A percentile compares a stretch with the other conserved stretches of the same genome.
phyloP scores from a whole-genome alignment of 1,284 basidiomycete species.

The Moesziomyces aphidis region DNA sequence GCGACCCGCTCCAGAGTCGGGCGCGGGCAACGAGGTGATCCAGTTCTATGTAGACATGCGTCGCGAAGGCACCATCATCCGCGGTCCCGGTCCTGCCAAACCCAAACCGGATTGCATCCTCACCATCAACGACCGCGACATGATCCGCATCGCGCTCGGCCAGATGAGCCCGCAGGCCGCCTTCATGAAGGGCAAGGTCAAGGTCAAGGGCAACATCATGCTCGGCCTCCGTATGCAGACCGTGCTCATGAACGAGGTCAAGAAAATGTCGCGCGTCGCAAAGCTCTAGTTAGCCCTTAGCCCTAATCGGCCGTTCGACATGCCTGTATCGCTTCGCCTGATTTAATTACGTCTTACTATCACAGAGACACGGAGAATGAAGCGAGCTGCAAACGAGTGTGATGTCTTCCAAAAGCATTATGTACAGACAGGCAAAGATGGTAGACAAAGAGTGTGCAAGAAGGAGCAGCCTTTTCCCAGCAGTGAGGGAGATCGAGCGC shows the following conservation, averaged over 20 bases:
- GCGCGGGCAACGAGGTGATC: slow-evolving; percentile 19
- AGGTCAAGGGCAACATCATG: slow-evolving; percentile 61
- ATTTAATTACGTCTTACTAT: too few species aligned
- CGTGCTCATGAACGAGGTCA: slow-evolving; percentile 55
- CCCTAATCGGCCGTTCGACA: background rate
- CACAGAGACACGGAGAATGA: too few species aligned
- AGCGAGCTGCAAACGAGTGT: background rate
- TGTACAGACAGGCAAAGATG: background rate
- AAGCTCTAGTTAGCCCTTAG: slow-evolving; percentile 30
- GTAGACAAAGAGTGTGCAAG: background rate
- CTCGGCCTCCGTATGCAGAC: slow-evolving; percentile 54
- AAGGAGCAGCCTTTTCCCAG: too few species aligned
- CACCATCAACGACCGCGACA: slow-evolving; percentile 54
- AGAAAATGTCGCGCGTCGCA: slow-evolving; percentile 47
- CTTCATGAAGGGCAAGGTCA: slow-evolving; percentile 57
- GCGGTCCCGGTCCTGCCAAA: slow-evolving; percentile 42
- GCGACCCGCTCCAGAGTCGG: slow-evolving; percentile 23
- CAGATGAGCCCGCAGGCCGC: slow-evolving; percentile 54
- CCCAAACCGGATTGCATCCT: slow-evolving; percentile 56
- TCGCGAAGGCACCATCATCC: slow-evolving; percentile 41
- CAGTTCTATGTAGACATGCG: slow-evolving; percentile 59
- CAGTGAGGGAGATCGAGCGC: too few species aligned
- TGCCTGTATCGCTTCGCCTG: too few species aligned
- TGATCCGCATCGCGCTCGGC: slow-evolving; percentile 55
- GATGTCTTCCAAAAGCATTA: background rate